phyloP scores from a whole-genome alignment of 2,329 filamentous ascomycete genomes.

The Xylaria polymorpha region DNA sequence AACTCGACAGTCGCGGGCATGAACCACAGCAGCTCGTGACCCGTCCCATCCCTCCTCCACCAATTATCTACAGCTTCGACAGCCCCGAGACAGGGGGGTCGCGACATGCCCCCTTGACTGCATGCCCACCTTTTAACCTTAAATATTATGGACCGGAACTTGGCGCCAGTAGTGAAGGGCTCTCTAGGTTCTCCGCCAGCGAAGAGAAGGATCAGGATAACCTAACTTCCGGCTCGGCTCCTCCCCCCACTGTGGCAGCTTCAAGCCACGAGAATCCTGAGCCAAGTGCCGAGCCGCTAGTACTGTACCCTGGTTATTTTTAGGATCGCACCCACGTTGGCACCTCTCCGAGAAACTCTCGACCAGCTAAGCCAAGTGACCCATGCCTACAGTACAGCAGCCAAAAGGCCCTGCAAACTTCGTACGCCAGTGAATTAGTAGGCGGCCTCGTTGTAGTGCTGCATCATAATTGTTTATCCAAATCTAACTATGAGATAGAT shows the following conservation, averaged over 20 bases:
- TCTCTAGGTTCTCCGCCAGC: not conserved
- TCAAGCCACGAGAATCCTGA: not conserved
- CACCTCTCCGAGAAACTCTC: conserved; percentile 3
- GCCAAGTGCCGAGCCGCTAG: conserved; percentile 12
- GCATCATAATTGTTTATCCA: not conserved
- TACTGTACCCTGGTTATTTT: conserved; percentile 24
- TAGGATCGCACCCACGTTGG: conserved; percentile 13
- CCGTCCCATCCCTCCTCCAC: not conserved
- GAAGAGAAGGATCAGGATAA: not conserved
- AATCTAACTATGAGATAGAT: not conserved
- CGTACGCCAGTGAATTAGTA: not conserved
- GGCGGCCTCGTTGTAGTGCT: not conserved
- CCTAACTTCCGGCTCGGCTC: not conserved
- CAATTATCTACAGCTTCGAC: not conserved
- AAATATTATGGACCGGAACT: conserved; percentile 20
- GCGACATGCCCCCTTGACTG: not conserved
- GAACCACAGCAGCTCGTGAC: conserved; percentile 1
- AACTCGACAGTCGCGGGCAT: conserved; percentile 14
- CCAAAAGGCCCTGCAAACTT: not conserved
- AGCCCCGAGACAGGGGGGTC: not conserved
- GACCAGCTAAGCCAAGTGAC: not conserved
- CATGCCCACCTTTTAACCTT: conserved; percentile 32
- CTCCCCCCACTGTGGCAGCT: conserved; percentile 5
- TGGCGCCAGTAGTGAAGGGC: not conserved
- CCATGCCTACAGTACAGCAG: no score